Evolutionary conservation across 345 rosid species (phyloP), one percentile per base, ranked within the genome.

Genomic region (Citrus australasica): DNA sequence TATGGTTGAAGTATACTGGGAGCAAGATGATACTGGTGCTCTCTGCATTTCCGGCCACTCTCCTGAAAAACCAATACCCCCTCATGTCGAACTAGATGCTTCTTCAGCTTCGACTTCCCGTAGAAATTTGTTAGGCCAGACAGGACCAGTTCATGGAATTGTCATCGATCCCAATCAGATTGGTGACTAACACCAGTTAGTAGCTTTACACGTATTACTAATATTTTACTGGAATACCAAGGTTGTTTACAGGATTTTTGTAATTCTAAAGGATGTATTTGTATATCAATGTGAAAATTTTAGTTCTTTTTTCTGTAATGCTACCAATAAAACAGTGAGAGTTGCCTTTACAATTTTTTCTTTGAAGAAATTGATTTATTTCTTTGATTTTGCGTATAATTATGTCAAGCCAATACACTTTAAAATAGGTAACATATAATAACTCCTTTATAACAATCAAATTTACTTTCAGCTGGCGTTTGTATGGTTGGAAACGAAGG

Each of bases 1-100:
- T 9, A 94, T 92, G 98, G 98, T 94, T 37, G 99, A 94, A 90
- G 98, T 94, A 7, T 89, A 88, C 83, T 94, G 97, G 97, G 87
- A 88, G 76, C 95, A 94, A 84, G 98, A 96, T 68, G 97, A 91
- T 56, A 76, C 92, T 3, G 97, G 99, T n/a, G 73, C 91, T 55
- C 92, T 94, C 79, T 90, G 97, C 88, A 91, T 91, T 70, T 89
- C 97, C 21, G 92, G 97, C 35, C 95, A 92, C 81, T 92, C 97
- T 5, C 32, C 85, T 2, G 98, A 96, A 81, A 92, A 83, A 76
- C 87, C 93, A 7, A 42, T 92, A 16, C 98, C 98, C 66, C 80
- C 78, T 10, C 74, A 82, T 73, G 88, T 76, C 55, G 84, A 71
- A 42, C 81, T 85, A 0, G 60, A 75, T 72, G 67, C 71, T 35